Evolutionary conservation across 1,284 basidiomycete species (phyloP), one percentile per base, ranked within the genome.

Genomic region (Trametes hirsuta): DNA sequence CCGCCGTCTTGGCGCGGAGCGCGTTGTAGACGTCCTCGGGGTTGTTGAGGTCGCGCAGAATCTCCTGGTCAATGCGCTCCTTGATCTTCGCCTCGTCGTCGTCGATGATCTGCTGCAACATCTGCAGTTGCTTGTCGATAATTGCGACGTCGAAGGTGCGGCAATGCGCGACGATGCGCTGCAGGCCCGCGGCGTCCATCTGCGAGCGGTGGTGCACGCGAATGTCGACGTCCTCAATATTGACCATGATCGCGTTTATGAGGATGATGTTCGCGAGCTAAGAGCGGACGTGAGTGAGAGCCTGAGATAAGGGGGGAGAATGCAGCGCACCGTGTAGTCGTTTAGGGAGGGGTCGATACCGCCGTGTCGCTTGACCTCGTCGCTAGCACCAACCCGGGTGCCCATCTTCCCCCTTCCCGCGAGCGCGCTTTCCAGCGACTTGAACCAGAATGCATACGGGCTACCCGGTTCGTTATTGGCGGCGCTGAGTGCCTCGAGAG

Each of bases 391-490:
- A 8, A 99, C 97, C 49, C 93, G 76, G 71, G 92, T 97, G 2
- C 97, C 97, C 94, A 98, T 97, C 73, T 89, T 91, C 1, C 97
- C 97, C 60, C 95, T 80, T 1, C 95, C 95, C 47, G 87, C 84
- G 12, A 98, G 81, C 4, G 87, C 86, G 40, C 79, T 79, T 68
- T 96, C 92, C 62, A 97, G 80, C 1, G 90, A 89, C 65, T 88
- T 88, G 74, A 99, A 93, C 96, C 95, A 98, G 64, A 87, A 94
- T 65, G 90, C 89, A 74, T 95, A 99, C 45, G 85, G 80, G 59
- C 81, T 77, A 4, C 74, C 72, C 62, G 65, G 59, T 70, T 87
- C 87, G 72, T 83, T 82, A 65, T 91, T 90, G 5, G 83, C 76
- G 11, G 79, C 72, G 71, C 90, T 93, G 37, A 93, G 81, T 12